phyloP scores from a whole-genome alignment of 2,329 filamentous ascomycete genomes.

The Colletotrichum higginsianum region DNA sequence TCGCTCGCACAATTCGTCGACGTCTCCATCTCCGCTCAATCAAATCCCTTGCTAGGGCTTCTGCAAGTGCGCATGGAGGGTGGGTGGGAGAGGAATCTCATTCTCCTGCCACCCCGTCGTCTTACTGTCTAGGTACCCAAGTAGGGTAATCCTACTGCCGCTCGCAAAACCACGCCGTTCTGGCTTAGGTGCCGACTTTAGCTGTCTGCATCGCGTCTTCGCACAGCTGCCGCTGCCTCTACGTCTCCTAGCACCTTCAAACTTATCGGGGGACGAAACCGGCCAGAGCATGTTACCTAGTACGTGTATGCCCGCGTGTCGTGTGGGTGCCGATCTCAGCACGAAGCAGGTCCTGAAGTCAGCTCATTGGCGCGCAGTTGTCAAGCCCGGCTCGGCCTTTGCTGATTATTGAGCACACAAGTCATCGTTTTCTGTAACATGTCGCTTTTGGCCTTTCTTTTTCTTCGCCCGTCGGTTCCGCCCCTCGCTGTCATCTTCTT shows the following conservation, averaged over 20 bases:
- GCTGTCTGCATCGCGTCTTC: constrained; percentile 13
- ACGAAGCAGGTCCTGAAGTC: constrained; percentile 39
- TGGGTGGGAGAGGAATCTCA: constrained; percentile 14
- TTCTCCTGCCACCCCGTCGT: constrained; percentile 18
- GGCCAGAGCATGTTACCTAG: constrained; percentile 26
- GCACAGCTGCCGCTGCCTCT: background rate
- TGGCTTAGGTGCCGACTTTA: constrained; percentile 9
- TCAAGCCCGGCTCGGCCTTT: constrained; percentile 16
- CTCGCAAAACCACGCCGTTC: constrained; percentile 1
- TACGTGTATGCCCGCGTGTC: constrained; percentile 26
- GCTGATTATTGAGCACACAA: constrained; percentile 34
- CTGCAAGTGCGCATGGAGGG: background rate
- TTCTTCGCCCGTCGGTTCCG: constrained; percentile 16
- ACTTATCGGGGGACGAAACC: too few relatives aligned
- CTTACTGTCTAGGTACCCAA: too few relatives aligned
- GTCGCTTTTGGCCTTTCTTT: constrained; percentile 36
- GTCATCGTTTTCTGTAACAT: constrained; percentile 40
- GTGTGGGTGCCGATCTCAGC: constrained; percentile 42
- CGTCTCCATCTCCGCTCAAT: constrained; percentile 17
- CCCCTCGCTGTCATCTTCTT: background rate
- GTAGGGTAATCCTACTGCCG: background rate
- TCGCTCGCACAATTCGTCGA: constrained; percentile 19
- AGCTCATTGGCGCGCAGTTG: constrained; percentile 39
- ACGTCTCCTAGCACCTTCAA: background rate
- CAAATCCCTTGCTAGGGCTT: constrained; percentile 3